Evolutionary conservation across 1,139 yeast genomes (phyloP), one percentile per base, ranked within the genome.

Genomic region (Blastobotrys malaysiensis): DNA sequence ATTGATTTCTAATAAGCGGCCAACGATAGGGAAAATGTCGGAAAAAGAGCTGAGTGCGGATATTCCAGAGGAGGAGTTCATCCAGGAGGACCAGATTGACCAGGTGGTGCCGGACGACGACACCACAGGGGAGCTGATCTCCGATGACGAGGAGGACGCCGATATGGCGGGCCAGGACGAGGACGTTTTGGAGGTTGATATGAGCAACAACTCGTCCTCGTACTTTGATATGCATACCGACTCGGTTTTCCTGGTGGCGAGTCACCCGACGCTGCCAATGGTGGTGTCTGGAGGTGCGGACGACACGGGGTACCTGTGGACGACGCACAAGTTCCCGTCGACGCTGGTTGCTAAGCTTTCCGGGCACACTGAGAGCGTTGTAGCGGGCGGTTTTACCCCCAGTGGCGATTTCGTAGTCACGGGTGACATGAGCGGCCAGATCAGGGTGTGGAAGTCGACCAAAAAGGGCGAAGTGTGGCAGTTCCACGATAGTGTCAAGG

Each of bases 201-300:
- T 90, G 82, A 77, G 91, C 50, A 91, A 93, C 71, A 91, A 93
- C 73, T 89, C 98, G 2, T 80, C 86, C 74, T 77, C 89, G 0
- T 93, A 89, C 69, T 93, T 91, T 68, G 99, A 93, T 68, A 79
- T 81, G 63, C 99, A 93, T 68, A 78, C 80, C 54, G 97, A 90
- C 69, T 97, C 91, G 2, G 81, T 93, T 11, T 93, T 88, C 70
- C 78, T 87, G 21, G 77, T 93, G 16, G 81, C 86, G 55, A 74
- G 82, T 19, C 97, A 90, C 68, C 98, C 97, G 46, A 77, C 78
- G 14, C 76, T 89, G 58, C 97, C 97, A 19, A 80, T 88, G 55
- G 88, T 84, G 5, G 81, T 87, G 18, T 85, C 95, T 14, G 97
- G 97, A 49, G 98, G 97, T 51, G 90, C 87, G 57, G 99, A 93